phyloP scores from a whole-genome alignment of 2,329 filamentous ascomycete species.

The Curvularia sp. region DNA sequence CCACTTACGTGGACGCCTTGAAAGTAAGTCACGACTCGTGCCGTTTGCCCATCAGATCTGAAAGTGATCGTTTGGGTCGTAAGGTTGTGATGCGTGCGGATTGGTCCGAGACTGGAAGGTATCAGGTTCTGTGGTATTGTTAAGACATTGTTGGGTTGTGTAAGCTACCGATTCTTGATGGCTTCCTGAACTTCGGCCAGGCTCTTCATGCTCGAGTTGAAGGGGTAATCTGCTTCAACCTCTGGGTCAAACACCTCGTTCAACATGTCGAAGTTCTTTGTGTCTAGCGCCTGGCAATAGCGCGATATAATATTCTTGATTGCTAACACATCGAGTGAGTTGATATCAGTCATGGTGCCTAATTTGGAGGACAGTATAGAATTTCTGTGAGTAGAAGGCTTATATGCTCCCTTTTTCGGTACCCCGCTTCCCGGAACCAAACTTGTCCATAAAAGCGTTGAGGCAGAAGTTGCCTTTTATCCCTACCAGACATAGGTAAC shows the following conservation, averaged over 20 bases:
- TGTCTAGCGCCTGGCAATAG: slow-evolving; percentile 56
- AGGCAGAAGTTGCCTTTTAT: not conserved
- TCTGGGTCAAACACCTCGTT: slow-evolving; percentile 51
- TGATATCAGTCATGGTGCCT: slow-evolving; percentile 24
- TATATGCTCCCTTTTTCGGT: slow-evolving; percentile 16
- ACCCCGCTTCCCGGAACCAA: slow-evolving; percentile 16
- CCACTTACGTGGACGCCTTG: slow-evolving; percentile 46
- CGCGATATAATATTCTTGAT: slow-evolving; percentile 53
- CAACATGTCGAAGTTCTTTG: slow-evolving; percentile 51
- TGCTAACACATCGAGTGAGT: slow-evolving; percentile 43
- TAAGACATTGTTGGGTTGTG: not conserved
- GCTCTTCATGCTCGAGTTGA: slow-evolving; percentile 44
- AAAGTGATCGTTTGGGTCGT: slow-evolving; percentile 53
- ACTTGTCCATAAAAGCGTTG: not conserved
- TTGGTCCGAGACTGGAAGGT: slow-evolving; percentile 45
- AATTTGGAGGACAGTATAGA: not conserved
- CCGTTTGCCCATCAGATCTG: slow-evolving; percentile 36
- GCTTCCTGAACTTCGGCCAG: slow-evolving; percentile 42
- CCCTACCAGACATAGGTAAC: not conserved
- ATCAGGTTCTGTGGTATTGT: slow-evolving; percentile 1
- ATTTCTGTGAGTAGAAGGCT: not conserved
- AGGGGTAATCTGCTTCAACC: slow-evolving; percentile 52
- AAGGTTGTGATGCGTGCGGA: slow-evolving; percentile 53
- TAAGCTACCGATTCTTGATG: slow-evolving; percentile 44
- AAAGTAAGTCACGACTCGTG: slow-evolving; percentile 52